These are phyloP conservation scores for Fusarium sp. DNA, from an alignment of 2,329 filamentous ascomycete species.

Conservation along the genomic window DNA sequence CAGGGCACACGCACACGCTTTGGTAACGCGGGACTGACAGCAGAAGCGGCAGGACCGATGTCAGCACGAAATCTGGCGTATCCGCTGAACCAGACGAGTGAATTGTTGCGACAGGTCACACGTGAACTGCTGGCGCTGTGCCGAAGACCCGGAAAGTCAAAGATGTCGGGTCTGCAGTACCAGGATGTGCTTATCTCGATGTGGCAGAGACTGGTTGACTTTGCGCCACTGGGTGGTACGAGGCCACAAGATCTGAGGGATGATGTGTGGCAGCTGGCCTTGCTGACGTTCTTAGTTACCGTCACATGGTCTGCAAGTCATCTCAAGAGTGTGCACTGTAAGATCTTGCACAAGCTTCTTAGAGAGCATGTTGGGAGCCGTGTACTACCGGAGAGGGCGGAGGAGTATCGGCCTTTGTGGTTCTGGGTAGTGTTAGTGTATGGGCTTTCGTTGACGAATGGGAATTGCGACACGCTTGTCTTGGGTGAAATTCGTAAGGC, in stretches of 20 bases:
- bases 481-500: not conserved
- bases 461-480: not conserved
- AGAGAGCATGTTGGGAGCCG: not conserved
- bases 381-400: not conserved
- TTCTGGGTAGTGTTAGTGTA: constrained; percentile 30
- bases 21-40: constrained; percentile 4
- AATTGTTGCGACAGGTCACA: not conserved
- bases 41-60: not conserved
- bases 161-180: constrained; percentile 16
- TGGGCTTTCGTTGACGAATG: constrained; percentile 4
- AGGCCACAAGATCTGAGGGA: constrained; percentile 14
- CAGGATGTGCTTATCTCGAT: constrained; percentile 26
- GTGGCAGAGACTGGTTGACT: constrained; percentile 22
- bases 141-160: not conserved
- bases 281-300: constrained; percentile 20
- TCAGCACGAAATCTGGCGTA: not conserved
- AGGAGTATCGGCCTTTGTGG: constrained; percentile 10
- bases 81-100: constrained; percentile 10
- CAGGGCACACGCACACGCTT: constrained; percentile 20
- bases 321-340: constrained; percentile 2
- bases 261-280: constrained; percentile 21
- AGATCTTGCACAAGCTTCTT: constrained; percentile 8
- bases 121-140: constrained; percentile 17
- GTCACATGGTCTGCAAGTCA: constrained; percentile 12
- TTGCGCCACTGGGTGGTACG: constrained; percentile 6